Base-by-base conservation (phyloP, 371 early-diverging fungal genomes). In the Dichotomocladium elegans region DNA sequence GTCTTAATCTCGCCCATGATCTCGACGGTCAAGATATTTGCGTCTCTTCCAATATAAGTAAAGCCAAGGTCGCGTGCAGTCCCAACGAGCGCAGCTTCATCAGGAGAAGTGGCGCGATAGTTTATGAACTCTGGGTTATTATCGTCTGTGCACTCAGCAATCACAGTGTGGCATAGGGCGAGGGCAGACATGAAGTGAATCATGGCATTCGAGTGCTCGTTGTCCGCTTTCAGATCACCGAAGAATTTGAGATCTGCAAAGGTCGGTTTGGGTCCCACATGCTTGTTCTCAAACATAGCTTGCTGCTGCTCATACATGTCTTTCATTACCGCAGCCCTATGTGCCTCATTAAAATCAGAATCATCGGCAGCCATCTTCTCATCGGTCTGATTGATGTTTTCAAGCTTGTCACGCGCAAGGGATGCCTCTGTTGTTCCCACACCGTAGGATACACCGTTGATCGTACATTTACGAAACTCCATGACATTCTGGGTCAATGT, bases 21-120 rank as follows among this genome's bases (percentile, higher is more conserved):
- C 46, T 83, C 74, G n/a, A 92, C 63, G 2, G 58, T 60, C 9
- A 94, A 55, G 7, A 63, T 72, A 28, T 88, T 84, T 22, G 77
- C 60, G 4, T 79, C 79, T 14, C 93, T 82, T 15, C 83, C 80
- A 43, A 93, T 35, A 59, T 90, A 95, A 1, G 79, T 76, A 57
- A 95, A 95, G 0, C 96, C 96, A n/a, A 92, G 77, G 58, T 94
- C 91, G 27, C 91, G 74, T 0, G 95, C 96, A 0, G 94, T 89
- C 0, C 86, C 76, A 0, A 98, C 95, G 28, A 98, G 66, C 0
- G 98, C 98, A 3, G 92, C 91, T 63, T 96, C 96, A 59, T 95
- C 97, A 0, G 96, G 96, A 5, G 93, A 92, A 63, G 94, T 92
- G 1, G 96, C 95, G 60, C 89, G 86, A 77, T 95, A 95, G 25